Evolutionary conservation across 1,139 yeast species (phyloP).

Genomic region (Ashbya aceris): DNA sequence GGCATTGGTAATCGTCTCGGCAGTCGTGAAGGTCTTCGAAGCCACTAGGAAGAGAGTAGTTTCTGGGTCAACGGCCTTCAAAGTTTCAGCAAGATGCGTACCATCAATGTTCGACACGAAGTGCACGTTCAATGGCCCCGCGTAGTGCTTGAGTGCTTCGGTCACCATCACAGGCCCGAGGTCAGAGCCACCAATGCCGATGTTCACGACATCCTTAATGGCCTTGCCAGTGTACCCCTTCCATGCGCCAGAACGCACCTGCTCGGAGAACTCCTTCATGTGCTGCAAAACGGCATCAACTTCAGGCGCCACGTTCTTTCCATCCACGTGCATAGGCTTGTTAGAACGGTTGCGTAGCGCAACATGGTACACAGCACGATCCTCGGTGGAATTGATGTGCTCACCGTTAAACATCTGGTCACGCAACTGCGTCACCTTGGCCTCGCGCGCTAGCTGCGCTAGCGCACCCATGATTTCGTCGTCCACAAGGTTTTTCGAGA

Average conservation of each 20-base stretch:
- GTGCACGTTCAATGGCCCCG: conserved; percentile 62
- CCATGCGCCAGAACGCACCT: conserved; percentile 88
- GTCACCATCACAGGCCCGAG: conserved; percentile 99
- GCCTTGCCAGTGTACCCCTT: conserved; percentile 93
- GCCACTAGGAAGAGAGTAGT: conserved; percentile 92
- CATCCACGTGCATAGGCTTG: conserved; percentile 81
- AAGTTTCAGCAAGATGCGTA: conserved; percentile 88
- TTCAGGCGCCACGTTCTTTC: conserved; percentile 77
- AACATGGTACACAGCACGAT: conserved; percentile 92
- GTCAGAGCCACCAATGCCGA: conserved; percentile 98
- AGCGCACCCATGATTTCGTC: conserved; percentile 66
- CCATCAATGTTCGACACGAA: conserved; percentile 98
- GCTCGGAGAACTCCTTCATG: conserved; percentile 90
- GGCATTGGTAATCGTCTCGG: conserved; percentile 95
- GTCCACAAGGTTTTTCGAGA: conserved; percentile 85
- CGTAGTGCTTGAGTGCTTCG: conserved; percentile 88
- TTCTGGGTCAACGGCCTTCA: conserved; percentile 72
- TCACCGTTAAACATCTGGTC: conserved; percentile 88
- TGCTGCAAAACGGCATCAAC: conserved; percentile 86
- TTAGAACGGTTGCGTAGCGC: conserved; percentile 89
- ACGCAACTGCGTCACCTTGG: conserved; percentile 77
- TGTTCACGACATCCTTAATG: conserved; percentile 89
- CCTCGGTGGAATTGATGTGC: conserved; percentile 90
- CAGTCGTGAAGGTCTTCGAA: conserved; percentile 97
- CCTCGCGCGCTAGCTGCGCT: conserved; percentile 77